A percentile compares a stretch with the other conserved stretches of the same genome.
phyloP scores from a whole-genome alignment of 129 eudicot species.

The Tagetes erecta region DNA sequence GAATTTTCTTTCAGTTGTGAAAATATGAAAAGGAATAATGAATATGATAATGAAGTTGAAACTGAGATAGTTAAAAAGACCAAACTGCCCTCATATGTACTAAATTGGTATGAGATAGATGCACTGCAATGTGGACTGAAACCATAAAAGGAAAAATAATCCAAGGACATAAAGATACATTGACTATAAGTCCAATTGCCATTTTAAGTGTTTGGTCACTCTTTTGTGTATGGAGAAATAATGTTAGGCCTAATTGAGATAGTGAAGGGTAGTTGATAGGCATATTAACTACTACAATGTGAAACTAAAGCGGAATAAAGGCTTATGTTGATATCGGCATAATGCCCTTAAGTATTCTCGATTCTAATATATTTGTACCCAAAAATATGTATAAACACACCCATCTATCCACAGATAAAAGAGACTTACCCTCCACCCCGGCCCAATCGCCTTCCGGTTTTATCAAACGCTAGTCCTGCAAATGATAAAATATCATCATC shows the following conservation, averaged over 20 bases:
- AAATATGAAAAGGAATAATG: neutral
- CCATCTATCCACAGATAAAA: neutral
- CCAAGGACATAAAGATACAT: neutral
- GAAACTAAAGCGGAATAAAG: neutral
- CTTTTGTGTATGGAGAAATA: conserved; percentile 7
- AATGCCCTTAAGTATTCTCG: neutral
- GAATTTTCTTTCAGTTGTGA: neutral
- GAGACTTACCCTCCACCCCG: conserved; percentile 97
- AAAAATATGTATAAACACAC: neutral
- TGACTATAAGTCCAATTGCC: neutral
- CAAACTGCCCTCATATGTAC: neutral
- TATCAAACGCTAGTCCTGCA: conserved; percentile 95
- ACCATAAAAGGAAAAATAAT: neutral
- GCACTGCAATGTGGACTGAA: neutral
- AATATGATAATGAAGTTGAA: neutral
- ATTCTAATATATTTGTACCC: neutral
- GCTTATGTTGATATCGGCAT: neutral
- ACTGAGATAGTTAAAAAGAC: neutral
- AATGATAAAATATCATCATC: neutral
- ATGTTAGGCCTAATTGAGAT: neutral
- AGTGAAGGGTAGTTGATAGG: neutral
- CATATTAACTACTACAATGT: neutral
- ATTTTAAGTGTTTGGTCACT: neutral
- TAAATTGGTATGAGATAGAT: neutral
- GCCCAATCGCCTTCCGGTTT: conserved; percentile 92